Evolutionary conservation across 441 rosid genomes (phyloP), one percentile per base, ranked within the genome.

Genomic region (Raphanus hybrid): DNA sequence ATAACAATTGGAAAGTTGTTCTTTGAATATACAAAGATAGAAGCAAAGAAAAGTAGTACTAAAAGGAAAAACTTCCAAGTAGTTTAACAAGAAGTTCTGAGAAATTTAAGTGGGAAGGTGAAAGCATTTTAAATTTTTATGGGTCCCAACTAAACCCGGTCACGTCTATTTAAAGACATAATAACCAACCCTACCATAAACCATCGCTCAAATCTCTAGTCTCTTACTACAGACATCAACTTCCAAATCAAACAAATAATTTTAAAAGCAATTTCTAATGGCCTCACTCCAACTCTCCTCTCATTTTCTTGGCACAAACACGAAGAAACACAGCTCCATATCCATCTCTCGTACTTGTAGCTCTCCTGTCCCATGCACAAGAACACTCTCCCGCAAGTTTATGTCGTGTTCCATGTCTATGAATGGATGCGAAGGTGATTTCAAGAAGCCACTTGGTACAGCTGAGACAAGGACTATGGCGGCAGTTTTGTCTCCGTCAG

Each of bases 391-490:
- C 48, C 81, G 81, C 79, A 80, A 62, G 78, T 35, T 80, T 1
- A 78, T 15, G 68, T 67, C 82, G 0, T 86, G 88, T 70, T 74
- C 78, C 2, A 72, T 77, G 84, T 81, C 84, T 8, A 81, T 92
- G 97, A 90, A 89, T 76, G 98, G 98, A 7, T 89, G 97, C 82
- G 78, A 84, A 4, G 88, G 85, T 8, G 87, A 86, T 74, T 81
- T 86, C 18, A 80, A 55, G 64, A 10, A 70, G 15, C 91, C 91
- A 0, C 37, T 93, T 63, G 94, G 91, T 7, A 80, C 84, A 10
- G 78, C 82, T 0, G 89, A 91, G 67, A 87, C 87, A 2, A 85
- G 84, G 8, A 88, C 89, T 27, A 76, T 91, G 61, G 58, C 87
- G 0, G 50, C 84, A 27, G 97, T 83, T 68, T 14, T 84, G 1